These are phyloP conservation scores for Penicillium sp. DNA, from an alignment of 2,329 filamentous ascomycete species.

Conservation along the genomic window DNA sequence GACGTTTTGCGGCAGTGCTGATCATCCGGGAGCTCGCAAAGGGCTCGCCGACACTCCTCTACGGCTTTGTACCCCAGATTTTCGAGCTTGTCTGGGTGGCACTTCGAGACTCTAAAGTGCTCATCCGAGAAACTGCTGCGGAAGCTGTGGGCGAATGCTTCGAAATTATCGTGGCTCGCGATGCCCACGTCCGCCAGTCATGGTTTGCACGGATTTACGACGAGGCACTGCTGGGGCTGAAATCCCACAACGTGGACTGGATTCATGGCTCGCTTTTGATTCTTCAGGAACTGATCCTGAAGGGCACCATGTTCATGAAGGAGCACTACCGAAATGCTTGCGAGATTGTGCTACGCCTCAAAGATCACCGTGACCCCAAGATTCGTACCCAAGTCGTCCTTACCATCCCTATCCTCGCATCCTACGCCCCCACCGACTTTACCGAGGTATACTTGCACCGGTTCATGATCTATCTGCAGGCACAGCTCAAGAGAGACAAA, in stretches of 20 bases:
- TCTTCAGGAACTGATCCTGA: slow-evolving; percentile 84
- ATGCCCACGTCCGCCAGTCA: slow-evolving; percentile 75
- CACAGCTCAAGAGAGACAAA: slow-evolving; percentile 90
- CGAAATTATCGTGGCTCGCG: slow-evolving; percentile 88
- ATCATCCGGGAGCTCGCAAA: slow-evolving; percentile 84
- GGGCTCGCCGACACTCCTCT: slow-evolving; percentile 92
- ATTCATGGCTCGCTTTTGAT: slow-evolving; percentile 93
- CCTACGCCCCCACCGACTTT: slow-evolving; percentile 88
- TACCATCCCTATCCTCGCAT: slow-evolving; percentile 86
- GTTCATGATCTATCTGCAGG: slow-evolving; percentile 94
- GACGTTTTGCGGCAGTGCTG: slow-evolving; percentile 87
- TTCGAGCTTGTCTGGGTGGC: slow-evolving; percentile 97
- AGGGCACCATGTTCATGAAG: slow-evolving; percentile 99
- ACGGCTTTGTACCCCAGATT: slow-evolving; percentile 88
- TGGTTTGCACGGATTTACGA: slow-evolving; percentile 91
- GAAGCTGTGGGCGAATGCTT: slow-evolving; percentile 94
- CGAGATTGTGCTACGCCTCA: slow-evolving; percentile 85
- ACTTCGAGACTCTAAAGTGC: slow-evolving; percentile 77
- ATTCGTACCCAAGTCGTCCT: slow-evolving; percentile 86
- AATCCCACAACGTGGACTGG: slow-evolving; percentile 73
- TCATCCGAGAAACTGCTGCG: slow-evolving; percentile 86
- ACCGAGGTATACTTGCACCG: slow-evolving; percentile 81
- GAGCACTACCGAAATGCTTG: slow-evolving; percentile 87
- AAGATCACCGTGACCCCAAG: slow-evolving; percentile 82
- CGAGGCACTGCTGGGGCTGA: slow-evolving; percentile 74